phyloP scores from a whole-genome alignment of 2,329 filamentous ascomycete genomes.

The Diplodia scrobiculata region DNA sequence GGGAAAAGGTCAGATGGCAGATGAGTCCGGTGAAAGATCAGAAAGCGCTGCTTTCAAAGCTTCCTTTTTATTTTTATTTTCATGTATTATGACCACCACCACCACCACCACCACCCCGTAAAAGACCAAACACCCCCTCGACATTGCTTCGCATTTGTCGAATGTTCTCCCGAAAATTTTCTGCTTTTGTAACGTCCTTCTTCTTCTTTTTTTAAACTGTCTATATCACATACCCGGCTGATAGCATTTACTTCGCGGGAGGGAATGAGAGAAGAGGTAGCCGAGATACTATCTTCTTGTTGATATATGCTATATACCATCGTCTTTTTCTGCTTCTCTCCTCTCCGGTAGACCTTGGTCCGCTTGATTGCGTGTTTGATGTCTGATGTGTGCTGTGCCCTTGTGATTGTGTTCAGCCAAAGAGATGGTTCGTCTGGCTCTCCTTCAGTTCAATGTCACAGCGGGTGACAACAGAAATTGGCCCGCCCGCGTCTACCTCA shows the following conservation, averaged over 20 bases:
- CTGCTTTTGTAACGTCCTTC: neutral
- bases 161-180: neutral
- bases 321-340: neutral
- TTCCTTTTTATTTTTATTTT: neutral
- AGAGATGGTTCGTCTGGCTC: too few relatives aligned
- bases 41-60: constrained; percentile 5
- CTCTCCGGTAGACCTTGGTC: neutral
- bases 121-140: neutral
- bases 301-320: constrained; percentile 27
- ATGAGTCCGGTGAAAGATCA: neutral
- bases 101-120: neutral
- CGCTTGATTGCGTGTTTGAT: neutral
- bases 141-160: neutral
- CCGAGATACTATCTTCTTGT: constrained; percentile 8
- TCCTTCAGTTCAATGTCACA: neutral
- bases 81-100: constrained; percentile 15
- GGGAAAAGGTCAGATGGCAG: neutral
- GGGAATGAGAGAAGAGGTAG: neutral
- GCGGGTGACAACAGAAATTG: too few relatives aligned
- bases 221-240: constrained; percentile 5
- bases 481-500: too few relatives aligned
- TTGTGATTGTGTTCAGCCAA: too few relatives aligned
- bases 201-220: neutral
- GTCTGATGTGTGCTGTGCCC: neutral
- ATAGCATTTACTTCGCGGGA: neutral